phyloP scores from a whole-genome alignment of 352 stramenopile species.

The Pythium myriotylum region DNA sequence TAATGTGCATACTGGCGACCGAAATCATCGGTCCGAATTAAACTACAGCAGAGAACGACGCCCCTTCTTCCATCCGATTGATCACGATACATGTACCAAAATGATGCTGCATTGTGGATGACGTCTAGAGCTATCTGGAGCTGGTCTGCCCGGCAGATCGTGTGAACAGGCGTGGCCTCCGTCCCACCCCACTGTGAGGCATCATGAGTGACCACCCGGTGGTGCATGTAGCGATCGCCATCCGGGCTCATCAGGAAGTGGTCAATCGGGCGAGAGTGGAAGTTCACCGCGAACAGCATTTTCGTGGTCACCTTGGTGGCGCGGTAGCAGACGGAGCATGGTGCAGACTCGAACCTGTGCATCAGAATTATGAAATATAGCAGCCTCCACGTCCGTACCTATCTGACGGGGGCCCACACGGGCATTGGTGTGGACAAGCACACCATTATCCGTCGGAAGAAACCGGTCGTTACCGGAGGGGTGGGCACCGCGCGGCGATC shows the following conservation, averaged over 20 bases:
- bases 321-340: slow-evolving; percentile 7
- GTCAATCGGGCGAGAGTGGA: background rate
- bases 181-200: slow-evolving; percentile 11
- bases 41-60: too few relatives aligned
- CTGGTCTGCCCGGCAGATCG: slow-evolving; percentile 1
- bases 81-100: too few relatives aligned
- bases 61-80: too few relatives aligned
- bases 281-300: slow-evolving; percentile 12
- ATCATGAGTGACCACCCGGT: slow-evolving; percentile 5
- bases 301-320: slow-evolving; percentile 12
- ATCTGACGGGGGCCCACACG: background rate
- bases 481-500: slow-evolving; percentile 1
- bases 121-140: background rate
- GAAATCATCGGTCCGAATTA: too few relatives aligned
- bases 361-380: slow-evolving; percentile 5
- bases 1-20: too few relatives aligned
- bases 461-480: background rate
- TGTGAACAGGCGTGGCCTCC: background rate
- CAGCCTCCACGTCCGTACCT: slow-evolving; percentile 9
- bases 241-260: slow-evolving; percentile 16
- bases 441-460: background rate
- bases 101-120: slow-evolving; percentile 11
- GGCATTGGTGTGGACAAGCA: background rate
- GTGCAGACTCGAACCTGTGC: slow-evolving; percentile 5
- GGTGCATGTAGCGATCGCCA: too few relatives aligned